A percentile compares a stretch with the other conserved stretches of the same genome.
These are phyloP conservation scores for Proliferodiscus dingleyae DNA, from an alignment of 2,329 filamentous ascomycete species.

Conservation along the genomic window DNA sequence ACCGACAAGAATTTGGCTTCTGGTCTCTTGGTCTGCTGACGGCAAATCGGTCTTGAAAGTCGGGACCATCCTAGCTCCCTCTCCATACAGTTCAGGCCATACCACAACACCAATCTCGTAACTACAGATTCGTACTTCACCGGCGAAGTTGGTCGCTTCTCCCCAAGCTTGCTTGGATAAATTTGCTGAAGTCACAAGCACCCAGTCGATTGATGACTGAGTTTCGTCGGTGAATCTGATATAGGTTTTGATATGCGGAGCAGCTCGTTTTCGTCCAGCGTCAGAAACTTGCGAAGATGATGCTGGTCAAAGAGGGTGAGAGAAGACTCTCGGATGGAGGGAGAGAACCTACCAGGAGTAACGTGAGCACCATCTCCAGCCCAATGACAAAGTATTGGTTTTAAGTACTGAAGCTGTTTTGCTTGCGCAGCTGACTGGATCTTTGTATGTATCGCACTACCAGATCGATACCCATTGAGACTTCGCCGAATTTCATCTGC, in stretches of 20 bases:
- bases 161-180: conserved; percentile 89
- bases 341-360: background rate
- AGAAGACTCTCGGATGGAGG: background rate
- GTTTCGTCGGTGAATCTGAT: conserved; percentile 51
- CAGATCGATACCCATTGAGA: conserved; percentile 72
- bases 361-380: conserved; percentile 47
- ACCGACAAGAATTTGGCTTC: conserved; percentile 49
- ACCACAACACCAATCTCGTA: conserved; percentile 82
- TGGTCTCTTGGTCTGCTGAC: conserved; percentile 15
- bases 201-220: conserved; percentile 67
- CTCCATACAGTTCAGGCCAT: conserved; percentile 61
- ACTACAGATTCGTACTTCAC: conserved; percentile 67
- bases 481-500: conserved; percentile 71
- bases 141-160: conserved; percentile 48
- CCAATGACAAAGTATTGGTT: conserved; percentile 71
- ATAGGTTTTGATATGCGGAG: conserved; percentile 89
- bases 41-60: conserved; percentile 61
- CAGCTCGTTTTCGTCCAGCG: conserved; percentile 62
- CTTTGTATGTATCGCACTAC: conserved; percentile 78
- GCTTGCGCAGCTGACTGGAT: conserved; percentile 63
- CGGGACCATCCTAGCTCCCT: conserved; percentile 55
- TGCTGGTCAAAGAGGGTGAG: background rate
- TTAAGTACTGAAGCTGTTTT: conserved; percentile 70
- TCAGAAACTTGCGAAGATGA: conserved; percentile 33
- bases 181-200: conserved; percentile 85